Base-by-base conservation (phyloP, 192 early-diverging fungal genomes). In the Podila minutissima region DNA sequence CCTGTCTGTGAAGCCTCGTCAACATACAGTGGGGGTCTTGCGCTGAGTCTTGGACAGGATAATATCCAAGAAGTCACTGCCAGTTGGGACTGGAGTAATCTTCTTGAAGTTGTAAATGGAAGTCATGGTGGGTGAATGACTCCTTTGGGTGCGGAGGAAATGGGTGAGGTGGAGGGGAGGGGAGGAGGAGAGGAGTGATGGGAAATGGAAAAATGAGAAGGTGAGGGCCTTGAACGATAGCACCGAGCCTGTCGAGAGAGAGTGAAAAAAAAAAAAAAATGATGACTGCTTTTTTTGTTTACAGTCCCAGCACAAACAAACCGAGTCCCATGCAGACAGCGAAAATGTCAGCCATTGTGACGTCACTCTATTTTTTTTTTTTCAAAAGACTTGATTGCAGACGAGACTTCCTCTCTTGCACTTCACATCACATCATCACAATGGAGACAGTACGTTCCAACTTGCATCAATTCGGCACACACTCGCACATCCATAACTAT, bases 71-170 rank as follows among this genome's bases (percentile, higher is more conserved):
- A 99, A 99, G 87, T 98, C 98, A 53, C 84, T 83, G 32, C 92
- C 90, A 69, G 92, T 92, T 29, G 97, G 97, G 13, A 99, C 96
- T 46, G 95, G 95, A 88, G 95, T 93, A 66, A 99, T 96, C 85
- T 93, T 93, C 84, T 99, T 99, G 87, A 99, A 98, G 95, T 99
- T 99, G 88, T 99, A 99, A 77, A 97, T 72, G 48, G 71, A 73
- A 28, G 77, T 71, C 69, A 78, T 81, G 69, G 53, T 49, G 38
- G 28, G 19, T 53, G 19, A 19, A 41, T 51, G 38, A 59, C 29
- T 71, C 69, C 59, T 48, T 26, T 51, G 68, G 11, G 55, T 48
- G 4, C 19, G 57, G n/a, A 37, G 32, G 62, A 65, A 66, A 55
- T 26, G 12, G 37, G 22, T 28, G 32, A 12, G 22, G 35, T 20